Base-by-base conservation (phyloP, 805 yeast species). In the Metschnikowia lachancei region DNA sequence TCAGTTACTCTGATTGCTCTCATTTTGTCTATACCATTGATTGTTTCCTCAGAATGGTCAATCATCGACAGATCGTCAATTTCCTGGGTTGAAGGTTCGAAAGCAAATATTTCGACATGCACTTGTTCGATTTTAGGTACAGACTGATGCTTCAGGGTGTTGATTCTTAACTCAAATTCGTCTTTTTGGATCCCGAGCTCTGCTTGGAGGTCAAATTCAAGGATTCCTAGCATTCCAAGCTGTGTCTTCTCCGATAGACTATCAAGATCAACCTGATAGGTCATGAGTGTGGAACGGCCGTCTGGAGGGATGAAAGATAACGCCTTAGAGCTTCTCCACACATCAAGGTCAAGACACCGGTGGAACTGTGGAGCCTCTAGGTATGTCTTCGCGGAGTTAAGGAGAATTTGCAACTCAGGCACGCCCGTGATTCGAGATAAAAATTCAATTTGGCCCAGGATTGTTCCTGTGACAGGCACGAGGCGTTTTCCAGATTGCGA, bases 271-370 rank as follows among this genome's bases (percentile, higher is more conserved):
- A 86, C 62, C 5, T 76, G 71, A 63, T 91, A 91, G 9, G 77
- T 64, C 75, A 83, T 77, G 18, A 91, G 60, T 2, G 74, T 70
- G 34, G 81, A 79, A 48, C 70, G 75, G 6, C 95, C 97, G 64
- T 92, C 97, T 0, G 98, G 96, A 4, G 98, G 99, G 16, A 86
- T 75, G 58, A 92, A 88, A 14, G 81, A 71, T 28, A 90, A 60
- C 0, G 66, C 52, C 0, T 81, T 82, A 0, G 77, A 76, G 4
- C 57, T 58, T 30, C 58, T 50, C 88, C 89, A 85, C 16, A 66
- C 65, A 10, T 70, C 74, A 1, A 75, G 53, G 38, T 82, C 74
- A 1, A 91, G 78, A 62, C 92, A 83, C 39, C 74, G 76, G 62
- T 92, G 97, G 53, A 88, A 80, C 12, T 81, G 69, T 0, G 94